phyloP scores from a whole-genome alignment of 257 asterid species.

The Scutellaria baicalensis region DNA sequence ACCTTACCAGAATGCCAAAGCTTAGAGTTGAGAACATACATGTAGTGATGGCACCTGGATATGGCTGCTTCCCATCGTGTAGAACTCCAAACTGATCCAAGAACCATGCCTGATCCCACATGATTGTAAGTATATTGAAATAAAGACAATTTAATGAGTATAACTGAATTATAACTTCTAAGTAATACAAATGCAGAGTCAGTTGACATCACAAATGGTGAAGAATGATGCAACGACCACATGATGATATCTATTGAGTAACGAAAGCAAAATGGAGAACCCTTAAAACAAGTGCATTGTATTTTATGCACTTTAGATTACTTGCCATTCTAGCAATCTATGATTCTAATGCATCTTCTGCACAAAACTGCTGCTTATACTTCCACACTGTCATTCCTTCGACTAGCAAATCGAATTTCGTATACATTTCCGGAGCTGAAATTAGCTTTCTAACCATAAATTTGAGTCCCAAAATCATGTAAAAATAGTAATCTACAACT shows the following conservation, averaged over 20 bases:
- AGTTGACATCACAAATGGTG: neutral
- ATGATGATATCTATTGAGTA: neutral
- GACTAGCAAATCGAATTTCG: neutral
- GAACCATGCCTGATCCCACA: conserved; percentile 74
- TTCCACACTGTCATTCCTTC: neutral
- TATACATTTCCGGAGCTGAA: neutral
- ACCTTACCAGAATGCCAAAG: conserved; percentile 29
- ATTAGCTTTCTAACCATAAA: neutral
- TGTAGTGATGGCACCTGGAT: conserved; percentile 87
- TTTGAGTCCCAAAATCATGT: neutral
- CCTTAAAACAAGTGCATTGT: neutral
- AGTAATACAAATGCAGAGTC: neutral
- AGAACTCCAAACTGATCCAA: conserved; percentile 96
- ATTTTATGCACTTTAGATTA: neutral
- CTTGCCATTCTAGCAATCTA: neutral
- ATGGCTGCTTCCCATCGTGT: conserved; percentile 92
- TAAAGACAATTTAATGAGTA: neutral
- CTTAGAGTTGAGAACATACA: conserved; percentile 51
- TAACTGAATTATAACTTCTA: neutral
- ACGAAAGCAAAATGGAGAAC: neutral
- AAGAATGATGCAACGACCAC: neutral
- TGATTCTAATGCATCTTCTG: neutral
- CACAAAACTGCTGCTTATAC: neutral
- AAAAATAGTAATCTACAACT: neutral
- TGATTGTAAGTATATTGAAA: neutral